phyloP scores from a whole-genome alignment of 208 protist genomes.

The Wallacemonas sp. region DNA sequence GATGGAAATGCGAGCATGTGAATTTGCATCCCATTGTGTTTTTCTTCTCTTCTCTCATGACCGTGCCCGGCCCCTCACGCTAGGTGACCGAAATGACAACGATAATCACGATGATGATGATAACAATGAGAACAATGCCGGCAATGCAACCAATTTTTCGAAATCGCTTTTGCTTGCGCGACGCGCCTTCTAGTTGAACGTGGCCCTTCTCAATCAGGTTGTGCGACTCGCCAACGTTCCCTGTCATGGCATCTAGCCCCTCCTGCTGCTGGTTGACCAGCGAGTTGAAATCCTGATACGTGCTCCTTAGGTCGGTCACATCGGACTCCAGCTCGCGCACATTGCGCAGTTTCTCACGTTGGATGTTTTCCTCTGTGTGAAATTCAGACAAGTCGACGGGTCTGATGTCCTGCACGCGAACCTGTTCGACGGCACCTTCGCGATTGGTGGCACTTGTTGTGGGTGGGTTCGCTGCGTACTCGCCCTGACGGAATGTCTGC shows the following conservation, averaged over 20 bases:
- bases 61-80: no score
- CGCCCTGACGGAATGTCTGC: constrained; percentile 48
- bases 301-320: constrained; percentile 70
- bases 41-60: no score
- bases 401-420: constrained; percentile 46
- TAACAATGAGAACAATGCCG: constrained; percentile 48
- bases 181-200: constrained; percentile 58
- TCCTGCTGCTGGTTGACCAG: constrained; percentile 73
- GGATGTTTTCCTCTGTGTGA: constrained; percentile 72
- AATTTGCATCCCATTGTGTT: no score
- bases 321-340: constrained; percentile 74
- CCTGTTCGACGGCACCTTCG: constrained; percentile 20
- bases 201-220: constrained; percentile 61
- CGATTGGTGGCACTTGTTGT: neutral
- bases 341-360: constrained; percentile 68
- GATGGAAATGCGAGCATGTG: no score
- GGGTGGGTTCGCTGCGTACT: constrained; percentile 17
- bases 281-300: constrained; percentile 76
- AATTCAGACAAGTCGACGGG: constrained; percentile 59
- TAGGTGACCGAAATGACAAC: constrained; percentile 39
- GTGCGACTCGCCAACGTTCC: constrained; percentile 54
- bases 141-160: constrained; percentile 68
- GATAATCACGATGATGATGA: constrained; percentile 55
- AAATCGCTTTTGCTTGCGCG: constrained; percentile 46
- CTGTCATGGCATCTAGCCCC: constrained; percentile 47